Percentiles rank a stretch among this genome's conserved stretches.
phyloP scores from a whole-genome alignment of 2,329 filamentous ascomycete species.

The Hyphodiscus sp. region DNA sequence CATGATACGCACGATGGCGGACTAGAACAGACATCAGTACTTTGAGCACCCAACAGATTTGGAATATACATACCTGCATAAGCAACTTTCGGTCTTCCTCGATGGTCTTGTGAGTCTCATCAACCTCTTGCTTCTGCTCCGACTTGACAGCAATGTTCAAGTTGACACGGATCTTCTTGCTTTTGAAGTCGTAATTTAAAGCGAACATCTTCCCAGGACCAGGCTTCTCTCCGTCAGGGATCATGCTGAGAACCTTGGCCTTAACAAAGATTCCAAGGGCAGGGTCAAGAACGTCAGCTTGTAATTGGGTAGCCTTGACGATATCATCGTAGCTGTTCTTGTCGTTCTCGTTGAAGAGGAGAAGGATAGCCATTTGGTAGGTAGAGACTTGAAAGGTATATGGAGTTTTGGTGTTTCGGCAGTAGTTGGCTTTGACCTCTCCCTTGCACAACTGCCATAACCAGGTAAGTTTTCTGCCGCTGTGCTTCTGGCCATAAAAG shows the following conservation, averaged over 20 bases:
- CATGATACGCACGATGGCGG: conserved; percentile 98
- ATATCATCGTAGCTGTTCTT: conserved; percentile 85
- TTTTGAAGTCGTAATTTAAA: conserved; percentile 94
- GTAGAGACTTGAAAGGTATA: conserved; percentile 97
- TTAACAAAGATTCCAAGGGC: conserved; percentile 83
- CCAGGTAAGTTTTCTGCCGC: conserved; percentile 94
- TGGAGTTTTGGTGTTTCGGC: conserved; percentile 80
- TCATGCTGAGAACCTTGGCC: conserved; percentile 77
- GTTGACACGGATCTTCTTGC: conserved; percentile 97
- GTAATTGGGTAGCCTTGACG: conserved; percentile 70
- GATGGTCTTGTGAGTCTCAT: conserved; percentile 98
- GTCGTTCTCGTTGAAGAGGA: conserved; percentile 91
- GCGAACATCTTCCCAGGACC: conserved; percentile 72
- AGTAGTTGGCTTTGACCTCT: conserved; percentile 89
- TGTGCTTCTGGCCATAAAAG: conserved; percentile 96
- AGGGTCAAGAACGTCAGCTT: conserved; percentile 77
- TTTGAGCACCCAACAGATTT: conserved; percentile 2
- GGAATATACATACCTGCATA: conserved; percentile 68
- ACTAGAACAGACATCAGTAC: conserved; percentile 49
- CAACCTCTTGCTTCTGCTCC: conserved; percentile 92
- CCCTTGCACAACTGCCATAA: conserved; percentile 98
- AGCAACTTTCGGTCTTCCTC: conserved; percentile 96
- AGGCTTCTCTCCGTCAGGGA: conserved; percentile 66
- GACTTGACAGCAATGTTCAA: conserved; percentile 91
- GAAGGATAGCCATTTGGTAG: conserved; percentile 93